Base-by-base conservation (phyloP, 1,284 basidiomycete genomes). In the Malassezia slooffiae region DNA sequence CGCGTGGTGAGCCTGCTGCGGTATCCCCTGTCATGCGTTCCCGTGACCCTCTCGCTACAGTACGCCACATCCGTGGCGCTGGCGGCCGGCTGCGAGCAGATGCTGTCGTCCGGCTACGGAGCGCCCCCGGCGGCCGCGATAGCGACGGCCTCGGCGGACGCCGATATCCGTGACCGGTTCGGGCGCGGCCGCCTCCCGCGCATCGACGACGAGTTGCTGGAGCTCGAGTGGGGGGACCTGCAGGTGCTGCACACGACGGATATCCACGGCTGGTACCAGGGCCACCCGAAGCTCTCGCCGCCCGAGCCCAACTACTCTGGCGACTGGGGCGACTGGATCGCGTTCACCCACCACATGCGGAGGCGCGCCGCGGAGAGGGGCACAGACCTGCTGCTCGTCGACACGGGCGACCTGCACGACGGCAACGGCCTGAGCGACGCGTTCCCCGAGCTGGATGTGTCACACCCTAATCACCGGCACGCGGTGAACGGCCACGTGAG, bases 221-320 rank as follows among this genome's bases (percentile, higher is more conserved):
- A 78, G 26, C 75, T 87, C 26, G 75, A 76, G 38, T 85, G 82
- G 82, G 78, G 80, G 24, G 80, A 85, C 57, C 72, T 86, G 32
- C 85, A 85, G 57, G 73, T 83, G 57, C 74, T 86, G 38, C 82
- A 84, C 62, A 85, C 83, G 17, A 86, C 84, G 0, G 84, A 86
- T 64, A 80, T 77, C 32, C 84, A 86, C 70, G 83, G 67, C 42
- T 54, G 60, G 52, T 55, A 59, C 30, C 54, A 59, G 37, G 64
- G 62, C 1, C 67, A 70, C 41, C 48, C 54, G 5, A 66, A 69
- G 41, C 45, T 56, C 2, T 58, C 61, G 9, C 55, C 60, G 17
- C 67, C 67, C 10, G 67, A 70, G 32, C 67, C 67, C 3, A 59
- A 58, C 23, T 67, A 60, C 43, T 56, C 52, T 3, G 62, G 46